Conservation (phyloP, 257 asterid species). For the Asclepias syriaca region DNA sequence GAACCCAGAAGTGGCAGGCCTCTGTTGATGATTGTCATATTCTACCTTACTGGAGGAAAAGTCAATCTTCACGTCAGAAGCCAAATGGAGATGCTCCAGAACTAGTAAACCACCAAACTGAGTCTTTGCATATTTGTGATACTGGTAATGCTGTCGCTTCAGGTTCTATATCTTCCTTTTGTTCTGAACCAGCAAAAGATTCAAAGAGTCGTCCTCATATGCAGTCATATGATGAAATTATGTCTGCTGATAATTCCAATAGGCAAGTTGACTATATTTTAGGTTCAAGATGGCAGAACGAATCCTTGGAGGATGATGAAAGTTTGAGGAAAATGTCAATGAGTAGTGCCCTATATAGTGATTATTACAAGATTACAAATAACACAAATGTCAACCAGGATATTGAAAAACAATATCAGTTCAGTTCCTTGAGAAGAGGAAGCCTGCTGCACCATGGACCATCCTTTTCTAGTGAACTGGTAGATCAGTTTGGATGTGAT, state of each 20-base stretch:
- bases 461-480: slow-evolving; percentile 35
- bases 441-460: slow-evolving; percentile 31
- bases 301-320: slow-evolving; percentile 27
- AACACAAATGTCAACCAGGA: slow-evolving; percentile 27
- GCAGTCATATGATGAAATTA: slow-evolving; percentile 27
- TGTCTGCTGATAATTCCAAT: slow-evolving; percentile 33
- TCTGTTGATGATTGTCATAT: slow-evolving; percentile 33
- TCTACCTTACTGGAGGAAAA: slow-evolving; percentile 31
- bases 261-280: slow-evolving; percentile 23
- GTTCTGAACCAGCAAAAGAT: slow-evolving; percentile 13
- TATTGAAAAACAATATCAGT: slow-evolving; percentile 33
- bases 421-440: slow-evolving; percentile 41
- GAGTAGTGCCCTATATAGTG: slow-evolving; percentile 21
- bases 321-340: slow-evolving; percentile 21
- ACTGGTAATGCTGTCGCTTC: slow-evolving; percentile 29
- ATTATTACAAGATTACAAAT: slow-evolving; percentile 32
- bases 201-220: slow-evolving; percentile 19
- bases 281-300: slow-evolving; percentile 34
- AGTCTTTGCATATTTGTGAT: slow-evolving; percentile 32
- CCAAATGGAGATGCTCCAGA: slow-evolving; percentile 29
- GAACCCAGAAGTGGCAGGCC: slow-evolving; percentile 28
- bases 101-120: slow-evolving; percentile 22
- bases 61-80: slow-evolving; percentile 22
- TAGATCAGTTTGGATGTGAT: slow-evolving; percentile 29
- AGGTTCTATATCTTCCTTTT: slow-evolving; percentile 33